Evolutionary conservation across 805 yeast species (phyloP).

Genomic region (Nakazawaea anatomiae): DNA sequence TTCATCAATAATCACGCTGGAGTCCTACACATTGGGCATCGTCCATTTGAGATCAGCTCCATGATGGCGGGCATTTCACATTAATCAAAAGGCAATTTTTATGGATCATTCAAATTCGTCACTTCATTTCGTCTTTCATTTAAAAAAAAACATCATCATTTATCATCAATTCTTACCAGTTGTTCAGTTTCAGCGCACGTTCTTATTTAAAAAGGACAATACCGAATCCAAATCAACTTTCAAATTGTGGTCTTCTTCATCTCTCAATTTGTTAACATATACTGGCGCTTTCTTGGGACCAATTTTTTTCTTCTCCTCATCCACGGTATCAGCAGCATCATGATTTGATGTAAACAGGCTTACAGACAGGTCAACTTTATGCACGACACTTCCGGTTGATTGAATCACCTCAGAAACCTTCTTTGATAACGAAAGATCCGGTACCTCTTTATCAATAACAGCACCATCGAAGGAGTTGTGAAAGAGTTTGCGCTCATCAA

Average conservation of each 20-base stretch:
- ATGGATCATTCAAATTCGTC: no score
- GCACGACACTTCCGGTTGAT: neutral
- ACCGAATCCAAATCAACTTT: slow-evolving; percentile 9
- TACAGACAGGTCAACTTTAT: neutral
- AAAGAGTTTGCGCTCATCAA: slow-evolving; percentile 7
- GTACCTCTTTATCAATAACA: neutral
- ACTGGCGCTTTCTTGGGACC: neutral
- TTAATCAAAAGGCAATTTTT: no score
- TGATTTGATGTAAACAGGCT: slow-evolving; percentile 6
- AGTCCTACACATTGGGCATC: no score
- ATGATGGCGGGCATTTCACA: no score
- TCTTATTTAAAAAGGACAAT: slow-evolving; percentile 10
- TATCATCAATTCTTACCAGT: no score
- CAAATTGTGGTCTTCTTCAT: neutral
- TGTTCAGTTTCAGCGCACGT: neutral
- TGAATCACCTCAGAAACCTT: slow-evolving; percentile 2
- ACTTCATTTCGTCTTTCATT: no score
- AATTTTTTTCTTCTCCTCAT: neutral
- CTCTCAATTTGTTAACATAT: neutral
- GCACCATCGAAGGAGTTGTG: neutral
- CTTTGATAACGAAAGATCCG: neutral
- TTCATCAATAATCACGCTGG: no score
- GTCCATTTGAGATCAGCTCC: no score
- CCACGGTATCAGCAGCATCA: neutral
- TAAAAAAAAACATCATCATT: no score